Evolutionary conservation across 2,329 filamentous ascomycete species (phyloP).

Genomic region (Pseudocercospora fijiensis): DNA sequence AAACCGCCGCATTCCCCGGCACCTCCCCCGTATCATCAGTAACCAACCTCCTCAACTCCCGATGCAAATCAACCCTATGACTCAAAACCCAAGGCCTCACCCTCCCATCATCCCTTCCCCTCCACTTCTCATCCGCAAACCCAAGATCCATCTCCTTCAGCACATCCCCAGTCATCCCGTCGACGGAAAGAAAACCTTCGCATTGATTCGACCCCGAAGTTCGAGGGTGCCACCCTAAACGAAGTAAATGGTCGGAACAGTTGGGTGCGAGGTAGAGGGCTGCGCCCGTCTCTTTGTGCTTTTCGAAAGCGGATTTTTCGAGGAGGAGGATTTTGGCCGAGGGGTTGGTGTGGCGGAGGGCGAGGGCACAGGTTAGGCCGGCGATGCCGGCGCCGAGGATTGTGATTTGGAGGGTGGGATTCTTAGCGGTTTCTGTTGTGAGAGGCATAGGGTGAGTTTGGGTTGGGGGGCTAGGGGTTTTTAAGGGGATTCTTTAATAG

Average conservation of each 20-base stretch:
- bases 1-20: conserved; percentile 27
- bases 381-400: conserved; percentile 52
- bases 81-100: conserved; percentile 46
- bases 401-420: conserved; percentile 34
- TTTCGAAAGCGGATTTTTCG: conserved; percentile 54
- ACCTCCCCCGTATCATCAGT: conserved; percentile 20
- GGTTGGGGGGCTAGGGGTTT: not conserved
- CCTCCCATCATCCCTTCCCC: conserved; percentile 20
- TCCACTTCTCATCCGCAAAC: not conserved
- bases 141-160: conserved; percentile 27
- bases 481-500: too few species aligned
- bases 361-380: conserved; percentile 54
- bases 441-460: too few species aligned
- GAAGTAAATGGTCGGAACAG: conserved; percentile 55
- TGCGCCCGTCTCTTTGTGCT: conserved; percentile 53
- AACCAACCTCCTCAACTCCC: conserved; percentile 30
- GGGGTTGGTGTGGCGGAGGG: conserved; percentile 50
- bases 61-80: conserved; percentile 35
- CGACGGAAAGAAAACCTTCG: conserved; percentile 8
- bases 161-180: conserved; percentile 35
- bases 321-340: conserved; percentile 50
- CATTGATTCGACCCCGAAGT: conserved; percentile 11
- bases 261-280: conserved; percentile 64
- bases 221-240: conserved; percentile 32
- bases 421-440: not conserved